Base-by-base conservation (phyloP, 139 green algal genomes). In the Eudorina sp. region DNA sequence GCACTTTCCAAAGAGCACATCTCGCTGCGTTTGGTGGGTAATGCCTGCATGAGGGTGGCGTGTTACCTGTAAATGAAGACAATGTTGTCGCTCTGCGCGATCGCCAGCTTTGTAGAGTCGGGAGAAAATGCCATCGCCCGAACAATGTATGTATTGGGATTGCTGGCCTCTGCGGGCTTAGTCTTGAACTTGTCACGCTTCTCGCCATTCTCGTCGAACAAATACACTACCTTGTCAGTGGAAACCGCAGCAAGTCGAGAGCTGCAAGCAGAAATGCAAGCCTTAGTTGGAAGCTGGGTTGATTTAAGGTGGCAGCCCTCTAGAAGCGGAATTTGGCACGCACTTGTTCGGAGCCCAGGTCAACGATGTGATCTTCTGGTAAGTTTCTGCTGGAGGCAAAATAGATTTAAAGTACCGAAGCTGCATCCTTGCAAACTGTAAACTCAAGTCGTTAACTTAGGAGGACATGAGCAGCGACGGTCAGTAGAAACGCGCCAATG, bases 21-120 rank as follows among this genome's bases (percentile, higher is more conserved):
- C n/a, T n/a, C n/a, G n/a, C n/a, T n/a, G n/a, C n/a, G n/a, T n/a
- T n/a, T n/a, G n/a, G n/a, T n/a, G n/a, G n/a, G n/a, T n/a, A n/a
- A n/a, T n/a, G n/a, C n/a, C 29, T 66, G 27, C 55, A 66, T 66
- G 55, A 23, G 23, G 7, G 29, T 11, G 23, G 55, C 55, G 6
- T 66, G 55, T 66, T 75, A 97, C 92, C 93, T 95, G 92, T 98
- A 98, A 23, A 98, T 89, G 83, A 98, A 98, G 25, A 98, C 95
- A 38, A 97, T 97, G 86, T 95, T 96, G 91, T 98, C 96, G 85
- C 94, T 97, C 88, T 98, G 96, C 25, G 94, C 96, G 34, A 98
- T 89, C 5, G 95, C 96, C 40, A 98, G 94, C 93, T 95, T 95
- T 6, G 94, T 95, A 51, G 88, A 95, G 85, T 98, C 96, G 5